Percentiles rank a stretch among this genome's conserved stretches.
Evolutionary conservation across 306 rosid genomes (phyloP).

Genomic region (Quercus engelmannii): DNA sequence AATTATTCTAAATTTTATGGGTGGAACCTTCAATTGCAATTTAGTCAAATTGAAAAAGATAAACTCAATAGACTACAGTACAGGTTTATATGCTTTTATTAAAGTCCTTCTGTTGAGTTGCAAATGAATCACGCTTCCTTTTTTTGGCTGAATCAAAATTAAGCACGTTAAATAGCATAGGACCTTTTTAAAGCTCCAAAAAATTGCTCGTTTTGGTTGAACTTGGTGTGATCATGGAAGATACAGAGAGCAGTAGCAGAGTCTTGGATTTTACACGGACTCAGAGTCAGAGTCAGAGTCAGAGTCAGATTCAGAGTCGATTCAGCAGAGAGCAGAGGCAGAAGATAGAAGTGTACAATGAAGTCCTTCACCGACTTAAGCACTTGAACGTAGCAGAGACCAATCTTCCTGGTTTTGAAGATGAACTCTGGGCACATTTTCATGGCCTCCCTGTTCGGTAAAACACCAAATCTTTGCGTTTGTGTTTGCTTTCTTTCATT

Average conservation of each 20-base stretch:
- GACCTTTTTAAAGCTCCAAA: no score
- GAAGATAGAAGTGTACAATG: constrained; percentile 46
- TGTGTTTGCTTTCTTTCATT: background rate
- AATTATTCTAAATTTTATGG: no score
- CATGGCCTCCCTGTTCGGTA: constrained; percentile 66
- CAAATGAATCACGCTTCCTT: no score
- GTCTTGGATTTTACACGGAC: constrained; percentile 30
- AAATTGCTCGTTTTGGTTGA: no score
- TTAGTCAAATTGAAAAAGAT: no score
- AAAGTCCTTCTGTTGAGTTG: no score
- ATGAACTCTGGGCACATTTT: constrained; percentile 78
- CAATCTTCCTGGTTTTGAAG: constrained; percentile 52
- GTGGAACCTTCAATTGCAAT: no score
- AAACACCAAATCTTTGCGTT: background rate
- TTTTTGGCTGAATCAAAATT: no score
- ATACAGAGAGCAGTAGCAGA: constrained; percentile 63
- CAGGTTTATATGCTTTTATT: no score
- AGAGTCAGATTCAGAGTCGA: background rate
- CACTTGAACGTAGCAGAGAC: constrained; percentile 55
- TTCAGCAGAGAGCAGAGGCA: constrained; percentile 33
- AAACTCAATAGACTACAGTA: no score
- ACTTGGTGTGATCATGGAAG: constrained; percentile 51
- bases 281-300: constrained; percentile 7
- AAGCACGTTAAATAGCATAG: no score
- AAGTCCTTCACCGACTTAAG: constrained; percentile 56